These are phyloP conservation scores for Monilinia polystroma DNA, from an alignment of 2,329 filamentous ascomycete genomes.

Conservation along the genomic window DNA sequence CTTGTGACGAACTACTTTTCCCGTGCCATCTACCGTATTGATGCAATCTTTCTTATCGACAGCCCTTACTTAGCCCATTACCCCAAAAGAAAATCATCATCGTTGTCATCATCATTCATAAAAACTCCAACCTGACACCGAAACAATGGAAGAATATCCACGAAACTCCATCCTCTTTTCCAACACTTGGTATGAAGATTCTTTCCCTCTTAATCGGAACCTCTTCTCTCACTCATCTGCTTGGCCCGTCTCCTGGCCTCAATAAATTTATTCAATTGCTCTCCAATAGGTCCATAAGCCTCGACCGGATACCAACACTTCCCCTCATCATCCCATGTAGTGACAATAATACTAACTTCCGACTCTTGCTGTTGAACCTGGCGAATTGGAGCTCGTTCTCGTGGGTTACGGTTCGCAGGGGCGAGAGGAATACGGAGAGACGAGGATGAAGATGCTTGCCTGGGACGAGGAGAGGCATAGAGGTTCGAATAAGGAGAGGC, in stretches of 20 bases:
- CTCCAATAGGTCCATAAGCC: constrained; percentile 23
- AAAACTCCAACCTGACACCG: constrained; percentile 5
- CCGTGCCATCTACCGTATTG: constrained; percentile 16
- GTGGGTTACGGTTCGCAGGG: not conserved
- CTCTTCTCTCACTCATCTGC: constrained; percentile 15
- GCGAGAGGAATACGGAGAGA: constrained; percentile 17
- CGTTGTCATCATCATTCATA: constrained; percentile 14
- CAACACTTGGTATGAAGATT: constrained; percentile 20
- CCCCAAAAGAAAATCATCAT: constrained; percentile 10
- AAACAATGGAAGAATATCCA: not conserved
- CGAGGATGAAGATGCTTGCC: constrained; percentile 18
- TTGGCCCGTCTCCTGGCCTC: constrained; percentile 19
- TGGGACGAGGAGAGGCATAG: constrained; percentile 14
- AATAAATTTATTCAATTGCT: constrained; percentile 24
- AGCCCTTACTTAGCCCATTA: not conserved
- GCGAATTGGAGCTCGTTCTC: constrained; percentile 18
- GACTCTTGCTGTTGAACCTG: constrained; percentile 22
- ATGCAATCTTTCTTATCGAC: constrained; percentile 4
- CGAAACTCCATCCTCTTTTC: constrained; percentile 18
- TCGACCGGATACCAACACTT: constrained; percentile 25
- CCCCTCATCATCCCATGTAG: constrained; percentile 24
- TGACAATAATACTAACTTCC: constrained; percentile 26
- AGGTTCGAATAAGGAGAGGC: constrained; percentile 10
- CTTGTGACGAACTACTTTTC: constrained; percentile 12
- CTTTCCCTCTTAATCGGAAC: not conserved